A percentile compares a stretch with the other conserved stretches of the same genome.
These are phyloP conservation scores for Soucietia sequanensis DNA, from an alignment of 805 yeast genomes.

Conservation along the genomic window DNA sequence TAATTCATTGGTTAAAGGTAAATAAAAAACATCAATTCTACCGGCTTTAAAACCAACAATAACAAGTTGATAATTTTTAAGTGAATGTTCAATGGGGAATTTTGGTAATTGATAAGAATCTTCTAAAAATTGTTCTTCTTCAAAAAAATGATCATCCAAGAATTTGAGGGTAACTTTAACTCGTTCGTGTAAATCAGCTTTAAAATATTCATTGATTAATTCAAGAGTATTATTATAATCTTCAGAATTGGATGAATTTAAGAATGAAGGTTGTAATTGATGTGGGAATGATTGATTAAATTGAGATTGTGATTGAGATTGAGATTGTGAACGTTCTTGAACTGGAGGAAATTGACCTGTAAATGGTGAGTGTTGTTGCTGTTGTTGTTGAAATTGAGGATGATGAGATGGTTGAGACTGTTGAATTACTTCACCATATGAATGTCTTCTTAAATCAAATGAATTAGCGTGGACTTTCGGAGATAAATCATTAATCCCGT, in stretches of 20 bases:
- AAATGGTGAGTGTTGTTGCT: no score
- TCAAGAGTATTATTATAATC: conserved; percentile 11
- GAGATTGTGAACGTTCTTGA: background rate
- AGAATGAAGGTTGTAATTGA: conserved; percentile 3
- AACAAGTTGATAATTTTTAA: conserved; percentile 43
- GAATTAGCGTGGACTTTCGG: conserved; percentile 3
- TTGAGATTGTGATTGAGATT: conserved; percentile 2
- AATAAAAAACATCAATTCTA: conserved; percentile 72
- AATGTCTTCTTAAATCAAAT: conserved; percentile 10
- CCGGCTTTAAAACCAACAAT: conserved; percentile 78
- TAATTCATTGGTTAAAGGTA: conserved; percentile 37
- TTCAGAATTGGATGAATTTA: conserved; percentile 6
- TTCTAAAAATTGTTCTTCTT: conserved; percentile 27
- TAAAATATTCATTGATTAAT: conserved; percentile 33
- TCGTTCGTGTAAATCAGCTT: conserved; percentile 36
- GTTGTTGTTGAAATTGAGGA: no score
- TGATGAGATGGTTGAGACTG: background rate
- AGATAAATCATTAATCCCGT: no score
- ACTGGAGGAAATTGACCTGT: background rate
- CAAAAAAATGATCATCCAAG: conserved; percentile 26
- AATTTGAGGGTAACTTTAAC: conserved; percentile 33
- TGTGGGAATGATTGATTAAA: background rate
- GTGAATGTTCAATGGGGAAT: conserved; percentile 35
- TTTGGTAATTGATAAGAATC: conserved; percentile 35
- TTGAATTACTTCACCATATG: conserved; percentile 8